Base-by-base conservation (phyloP, 2,329 filamentous ascomycete species). In the Didymella arachidicola region DNA sequence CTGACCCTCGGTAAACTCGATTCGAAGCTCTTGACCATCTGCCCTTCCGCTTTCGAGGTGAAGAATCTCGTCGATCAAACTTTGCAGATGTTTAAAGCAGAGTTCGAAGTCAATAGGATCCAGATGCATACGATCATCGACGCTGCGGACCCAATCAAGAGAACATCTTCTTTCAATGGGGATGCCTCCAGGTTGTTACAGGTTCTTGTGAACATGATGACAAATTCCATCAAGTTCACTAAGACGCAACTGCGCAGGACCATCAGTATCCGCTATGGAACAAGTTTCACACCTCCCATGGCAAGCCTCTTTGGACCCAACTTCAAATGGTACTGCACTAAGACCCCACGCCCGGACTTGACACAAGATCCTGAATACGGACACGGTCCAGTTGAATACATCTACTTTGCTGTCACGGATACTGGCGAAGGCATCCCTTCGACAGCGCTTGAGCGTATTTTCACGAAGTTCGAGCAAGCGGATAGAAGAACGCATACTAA, bases 151-250 rank as follows among this genome's bases (percentile, higher is more conserved):
- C n/a, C n/a, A 10, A 2, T 0, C 18, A 54, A 61, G 22, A 45
- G 54, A 14, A 19, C 4, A 22, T 16, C 39, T 8, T 22, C n/a
- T 11, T 7, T 36, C 12, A n/a, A 29, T 10, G 53, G 27, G 8
- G 62, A 61, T 53, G 57, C 60, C 3, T 59, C 55, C 26, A 53
- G 65, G 1, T 42, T 68, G 16, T 10, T 65, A 7, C 60, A 71
- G 44, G 59, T 74, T 2, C 57, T 73, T 0, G 67, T 74, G 11
- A 74, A 74, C 30, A 55, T 74, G 7, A 44, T 74, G 8, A 72
- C 71, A 8, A 74, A 74, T 27, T 69, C 72, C 12, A 69, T 74
- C 16, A 74, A 74, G 26, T 73, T 73, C 34, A 72, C 71, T 1
- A 62, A 61, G 32, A 66, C 56, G 22, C 51, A 52, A 0, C 43